Percentiles rank a stretch among this genome's conserved stretches.
phyloP scores from a whole-genome alignment of 2,329 filamentous ascomycete genomes.

The Bipolaris gigantea region DNA sequence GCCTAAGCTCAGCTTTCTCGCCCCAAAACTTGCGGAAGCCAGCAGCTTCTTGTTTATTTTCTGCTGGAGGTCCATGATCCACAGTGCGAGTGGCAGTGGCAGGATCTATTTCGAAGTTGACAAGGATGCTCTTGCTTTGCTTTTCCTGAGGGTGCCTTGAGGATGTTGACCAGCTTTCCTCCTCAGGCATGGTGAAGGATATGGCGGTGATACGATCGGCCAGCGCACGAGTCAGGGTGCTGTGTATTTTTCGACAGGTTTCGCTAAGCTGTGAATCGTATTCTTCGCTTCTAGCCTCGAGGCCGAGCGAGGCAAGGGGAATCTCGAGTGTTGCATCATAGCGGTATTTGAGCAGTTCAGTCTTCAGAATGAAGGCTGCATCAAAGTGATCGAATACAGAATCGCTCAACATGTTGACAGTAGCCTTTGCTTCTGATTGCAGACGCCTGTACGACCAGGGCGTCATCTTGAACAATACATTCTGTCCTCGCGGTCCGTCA shows the following conservation, averaged over 20 bases:
- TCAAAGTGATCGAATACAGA: conserved; percentile 78
- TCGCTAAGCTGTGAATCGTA: conserved; percentile 32
- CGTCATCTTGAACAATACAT: conserved; percentile 89
- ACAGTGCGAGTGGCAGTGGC: conserved; percentile 73
- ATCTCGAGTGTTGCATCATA: conserved; percentile 58
- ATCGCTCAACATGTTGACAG: conserved; percentile 74
- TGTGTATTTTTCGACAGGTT: conserved; percentile 63
- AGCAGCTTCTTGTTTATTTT: conserved; percentile 79
- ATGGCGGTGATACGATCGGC: conserved; percentile 70
- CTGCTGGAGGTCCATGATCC: conserved; percentile 84
- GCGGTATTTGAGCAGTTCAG: conserved; percentile 54
- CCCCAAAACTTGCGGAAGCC: conserved; percentile 93
- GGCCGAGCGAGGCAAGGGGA: conserved; percentile 37
- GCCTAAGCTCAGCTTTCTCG: conserved; percentile 84
- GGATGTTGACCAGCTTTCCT: conserved; percentile 43
- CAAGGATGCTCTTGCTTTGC: conserved; percentile 51
- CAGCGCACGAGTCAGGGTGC: conserved; percentile 69
- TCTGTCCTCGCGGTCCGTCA: conserved; percentile 73
- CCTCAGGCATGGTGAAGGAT: conserved; percentile 35
- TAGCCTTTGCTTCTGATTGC: conserved; percentile 72
- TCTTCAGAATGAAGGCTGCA: conserved; percentile 73
- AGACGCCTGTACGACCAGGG: conserved; percentile 78
- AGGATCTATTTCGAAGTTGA: conserved; percentile 74
- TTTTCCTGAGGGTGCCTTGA: conserved; percentile 26
- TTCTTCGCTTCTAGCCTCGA: conserved; percentile 27